phyloP scores from a whole-genome alignment of 345 rosid genomes.

The Eucalyptus regnans region DNA sequence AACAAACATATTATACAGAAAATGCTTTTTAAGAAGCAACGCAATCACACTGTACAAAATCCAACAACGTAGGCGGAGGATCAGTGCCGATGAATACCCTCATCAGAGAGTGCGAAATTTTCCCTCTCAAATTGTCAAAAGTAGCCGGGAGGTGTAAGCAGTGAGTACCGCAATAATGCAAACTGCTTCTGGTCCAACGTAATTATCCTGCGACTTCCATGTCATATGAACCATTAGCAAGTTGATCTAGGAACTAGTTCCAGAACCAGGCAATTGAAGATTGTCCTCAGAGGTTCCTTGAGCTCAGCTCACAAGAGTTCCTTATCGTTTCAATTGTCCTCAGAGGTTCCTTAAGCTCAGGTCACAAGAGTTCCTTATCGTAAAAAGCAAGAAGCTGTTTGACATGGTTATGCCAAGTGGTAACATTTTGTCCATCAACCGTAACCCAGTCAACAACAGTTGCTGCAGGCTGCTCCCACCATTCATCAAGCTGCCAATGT shows the following conservation, averaged over 20 bases:
- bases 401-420: conserved; percentile 85
- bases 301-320: conserved; percentile 9
- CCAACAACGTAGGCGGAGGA: neutral
- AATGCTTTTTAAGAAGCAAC: neutral
- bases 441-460: conserved; percentile 82
- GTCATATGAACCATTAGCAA: neutral
- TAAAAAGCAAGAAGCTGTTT: conserved; percentile 83
- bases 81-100: neutral
- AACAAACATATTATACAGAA: neutral
- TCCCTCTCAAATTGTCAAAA: neutral
- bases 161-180: neutral
- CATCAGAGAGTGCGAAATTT: neutral
- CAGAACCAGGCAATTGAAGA: neutral
- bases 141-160: neutral
- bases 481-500: conserved; percentile 65
- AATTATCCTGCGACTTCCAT: neutral
- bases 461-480: conserved; percentile 98
- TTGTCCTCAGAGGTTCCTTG: neutral
- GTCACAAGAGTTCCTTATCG: conserved; percentile 44
- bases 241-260: neutral
- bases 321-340: neutral
- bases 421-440: conserved; percentile 78
- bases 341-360: neutral
- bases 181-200: neutral
- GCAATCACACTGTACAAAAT: neutral